Evolutionary conservation across 129 eudicot genomes (phyloP).

Genomic region (Glebionis coronaria): DNA sequence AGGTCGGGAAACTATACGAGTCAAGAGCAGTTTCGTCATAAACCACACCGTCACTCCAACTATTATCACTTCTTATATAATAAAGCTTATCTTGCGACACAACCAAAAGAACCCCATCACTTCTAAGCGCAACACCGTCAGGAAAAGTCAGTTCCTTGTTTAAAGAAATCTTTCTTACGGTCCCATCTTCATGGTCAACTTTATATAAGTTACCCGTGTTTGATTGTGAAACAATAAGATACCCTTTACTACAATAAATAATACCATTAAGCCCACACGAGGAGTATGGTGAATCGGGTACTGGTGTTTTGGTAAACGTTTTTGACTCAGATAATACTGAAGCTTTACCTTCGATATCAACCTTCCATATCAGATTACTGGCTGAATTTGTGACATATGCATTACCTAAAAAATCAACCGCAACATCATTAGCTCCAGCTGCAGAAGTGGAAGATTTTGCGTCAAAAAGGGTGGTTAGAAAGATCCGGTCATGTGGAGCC

Average conservation of each 20-base stretch:
- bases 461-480: conserved; percentile 52
- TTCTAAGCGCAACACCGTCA: conserved; percentile 67
- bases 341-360: conserved; percentile 46
- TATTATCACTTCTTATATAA: conserved; percentile 60
- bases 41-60: conserved; percentile 78
- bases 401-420: conserved; percentile 63
- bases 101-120: conserved; percentile 76
- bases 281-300: conserved; percentile 24
- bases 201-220: conserved; percentile 72
- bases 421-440: conserved; percentile 59
- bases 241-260: conserved; percentile 50
- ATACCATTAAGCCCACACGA: conserved; percentile 71
- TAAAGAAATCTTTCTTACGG: conserved; percentile 45
- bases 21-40: conserved; percentile 89
- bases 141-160: conserved; percentile 50
- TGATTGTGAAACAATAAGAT: conserved; percentile 62
- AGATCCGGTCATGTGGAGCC: conserved; percentile 49
- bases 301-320: conserved; percentile 35
- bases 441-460: conserved; percentile 32
- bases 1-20: conserved; percentile 47
- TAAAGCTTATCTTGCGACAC: conserved; percentile 60
- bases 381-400: conserved; percentile 80
- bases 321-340: conserved; percentile 51
- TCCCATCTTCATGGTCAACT: conserved; percentile 57
- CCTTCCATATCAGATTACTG: conserved; percentile 59